These are phyloP conservation scores for Strigomonas culicis DNA, from an alignment of 208 protist species.

Conservation along the genomic window DNA sequence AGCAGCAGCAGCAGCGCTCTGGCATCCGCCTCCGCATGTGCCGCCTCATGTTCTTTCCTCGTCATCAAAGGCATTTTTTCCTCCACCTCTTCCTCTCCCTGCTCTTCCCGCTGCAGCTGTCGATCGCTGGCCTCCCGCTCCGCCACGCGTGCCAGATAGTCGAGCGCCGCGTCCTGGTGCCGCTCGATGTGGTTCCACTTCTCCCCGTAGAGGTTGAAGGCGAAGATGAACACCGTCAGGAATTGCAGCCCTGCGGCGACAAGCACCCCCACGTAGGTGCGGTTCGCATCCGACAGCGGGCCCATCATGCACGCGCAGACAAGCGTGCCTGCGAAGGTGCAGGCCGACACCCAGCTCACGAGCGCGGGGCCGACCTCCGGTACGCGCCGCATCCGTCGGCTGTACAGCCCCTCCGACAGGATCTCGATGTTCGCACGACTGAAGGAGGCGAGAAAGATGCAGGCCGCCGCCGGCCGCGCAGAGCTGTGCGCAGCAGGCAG, in stretches of 20 bases:
- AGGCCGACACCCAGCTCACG: slow-evolving; percentile 38
- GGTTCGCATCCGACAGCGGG: slow-evolving; percentile 29
- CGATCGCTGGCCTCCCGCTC: too few species aligned
- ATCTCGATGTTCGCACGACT: slow-evolving; percentile 33
- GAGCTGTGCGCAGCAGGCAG: slow-evolving; percentile 19
- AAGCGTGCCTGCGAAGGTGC: slow-evolving; percentile 21
- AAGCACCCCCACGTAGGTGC: slow-evolving; percentile 19
- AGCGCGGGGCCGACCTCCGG: slow-evolving; percentile 24
- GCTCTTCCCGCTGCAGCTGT: too few species aligned
- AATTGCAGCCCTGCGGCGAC: slow-evolving; percentile 23
- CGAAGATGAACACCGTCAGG: slow-evolving; percentile 13
- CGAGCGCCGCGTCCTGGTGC: slow-evolving; percentile 35
- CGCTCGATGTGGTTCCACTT: slow-evolving; percentile 26
- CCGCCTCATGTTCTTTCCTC: too few species aligned
- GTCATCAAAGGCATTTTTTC: too few species aligned
- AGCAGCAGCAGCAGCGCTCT: too few species aligned
- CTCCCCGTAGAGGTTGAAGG: slow-evolving; percentile 41
- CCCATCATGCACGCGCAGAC: slow-evolving; percentile 20
- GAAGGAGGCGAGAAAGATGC: slow-evolving; percentile 19
- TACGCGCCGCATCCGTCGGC: slow-evolving; percentile 26
- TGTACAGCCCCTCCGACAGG: slow-evolving; percentile 39
- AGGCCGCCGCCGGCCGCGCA: slow-evolving; percentile 15
- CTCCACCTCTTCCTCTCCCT: too few species aligned
- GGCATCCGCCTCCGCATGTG: too few species aligned
- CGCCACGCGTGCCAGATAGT: slow-evolving; percentile 23